Conservation (phyloP, 192 early-diverging fungal species). For the Pecoramyces ruminantium region DNA sequence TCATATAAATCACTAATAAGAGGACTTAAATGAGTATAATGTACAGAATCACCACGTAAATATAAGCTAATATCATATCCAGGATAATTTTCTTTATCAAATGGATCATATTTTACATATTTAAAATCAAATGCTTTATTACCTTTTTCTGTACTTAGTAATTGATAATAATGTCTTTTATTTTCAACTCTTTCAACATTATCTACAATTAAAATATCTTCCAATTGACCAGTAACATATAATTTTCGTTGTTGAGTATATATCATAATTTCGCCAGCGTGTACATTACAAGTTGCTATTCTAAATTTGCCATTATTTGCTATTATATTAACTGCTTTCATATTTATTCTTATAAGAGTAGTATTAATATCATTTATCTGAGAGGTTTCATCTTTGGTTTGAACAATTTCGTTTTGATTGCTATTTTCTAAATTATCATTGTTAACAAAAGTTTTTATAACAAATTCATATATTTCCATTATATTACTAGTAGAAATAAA, state of each 20-base stretch:
- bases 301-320: not conserved
- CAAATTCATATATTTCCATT: constrained; percentile 66
- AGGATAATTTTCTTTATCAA: not conserved
- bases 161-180: not conserved
- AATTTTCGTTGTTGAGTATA: not conserved
- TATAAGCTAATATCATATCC: not conserved
- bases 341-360: not conserved
- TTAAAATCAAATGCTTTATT: not conserved
- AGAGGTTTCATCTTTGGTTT: no score
- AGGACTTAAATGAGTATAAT: not conserved
- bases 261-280: not conserved
- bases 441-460: constrained; percentile 51
- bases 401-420: no score
- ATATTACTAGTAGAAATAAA: constrained; percentile 73
- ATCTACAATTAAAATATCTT: not conserved
- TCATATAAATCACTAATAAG: not conserved
- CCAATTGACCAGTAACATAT: not conserved
- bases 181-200: not conserved
- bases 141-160: not conserved
- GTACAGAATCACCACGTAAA: not conserved
- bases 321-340: not conserved
- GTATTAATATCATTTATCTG: not conserved
- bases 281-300: not conserved
- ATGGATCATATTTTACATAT: not conserved
- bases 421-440: not conserved